Conservation (phyloP, 1,284 basidiomycete genomes). For the Sporisorium scitamineum region DNA sequence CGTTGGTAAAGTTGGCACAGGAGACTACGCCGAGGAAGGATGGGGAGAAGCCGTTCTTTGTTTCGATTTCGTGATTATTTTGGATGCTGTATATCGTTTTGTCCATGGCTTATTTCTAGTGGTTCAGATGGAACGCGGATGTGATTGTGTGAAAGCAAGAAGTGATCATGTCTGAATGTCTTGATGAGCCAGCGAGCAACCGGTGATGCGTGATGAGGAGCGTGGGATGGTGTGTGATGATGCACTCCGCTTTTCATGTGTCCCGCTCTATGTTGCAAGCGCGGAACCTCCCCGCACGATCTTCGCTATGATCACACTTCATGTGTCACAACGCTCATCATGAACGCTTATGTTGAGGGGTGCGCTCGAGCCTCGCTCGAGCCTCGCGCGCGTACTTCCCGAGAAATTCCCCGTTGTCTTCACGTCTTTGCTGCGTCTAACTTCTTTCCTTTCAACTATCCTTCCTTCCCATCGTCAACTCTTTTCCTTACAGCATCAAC, state of each 20-base stretch:
- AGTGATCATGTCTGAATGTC: too few relatives aligned
- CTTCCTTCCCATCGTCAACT: too few relatives aligned
- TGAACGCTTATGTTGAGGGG: background rate
- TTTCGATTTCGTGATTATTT: constrained; percentile 51
- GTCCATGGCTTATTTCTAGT: background rate
- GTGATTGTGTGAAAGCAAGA: constrained; percentile 2
- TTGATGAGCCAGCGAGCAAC: too few relatives aligned
- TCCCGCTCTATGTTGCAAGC: background rate
- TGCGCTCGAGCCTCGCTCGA: too few relatives aligned
- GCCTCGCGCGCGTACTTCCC: too few relatives aligned
- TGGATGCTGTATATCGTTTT: background rate
- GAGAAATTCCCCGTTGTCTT: too few relatives aligned
- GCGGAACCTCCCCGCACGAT: background rate
- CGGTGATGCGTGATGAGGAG: too few relatives aligned
- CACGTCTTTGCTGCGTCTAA: too few relatives aligned
- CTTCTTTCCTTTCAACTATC: too few relatives aligned
- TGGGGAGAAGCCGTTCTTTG: constrained; percentile 67
- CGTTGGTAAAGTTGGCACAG: constrained; percentile 49
- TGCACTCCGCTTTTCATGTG: too few relatives aligned
- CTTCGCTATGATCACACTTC: background rate
- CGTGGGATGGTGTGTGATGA: background rate
- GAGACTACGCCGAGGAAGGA: constrained; percentile 58
- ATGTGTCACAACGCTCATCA: background rate
- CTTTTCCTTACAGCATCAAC: too few relatives aligned
- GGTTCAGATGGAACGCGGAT: background rate